These are phyloP conservation scores for Melanogaster broomeanus DNA, from an alignment of 768 basidiomycete genomes.

Conservation along the genomic window DNA sequence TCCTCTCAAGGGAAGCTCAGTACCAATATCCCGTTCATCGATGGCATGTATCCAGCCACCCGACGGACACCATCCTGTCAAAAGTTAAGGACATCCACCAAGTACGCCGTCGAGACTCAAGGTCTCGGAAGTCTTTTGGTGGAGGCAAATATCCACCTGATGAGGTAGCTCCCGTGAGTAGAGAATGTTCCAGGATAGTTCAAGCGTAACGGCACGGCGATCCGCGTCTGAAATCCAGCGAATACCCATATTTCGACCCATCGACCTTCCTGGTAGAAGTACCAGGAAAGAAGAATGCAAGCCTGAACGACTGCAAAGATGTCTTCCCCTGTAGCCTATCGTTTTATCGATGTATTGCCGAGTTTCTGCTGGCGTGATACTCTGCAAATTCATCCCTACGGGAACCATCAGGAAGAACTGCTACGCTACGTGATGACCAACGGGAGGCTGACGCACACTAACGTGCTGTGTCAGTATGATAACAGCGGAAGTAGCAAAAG, in stretches of 20 bases:
- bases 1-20: conserved; percentile 75
- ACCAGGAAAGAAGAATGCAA: conserved; percentile 85
- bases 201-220: conserved; percentile 76
- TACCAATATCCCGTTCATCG: conserved; percentile 82
- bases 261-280: conserved; percentile 86
- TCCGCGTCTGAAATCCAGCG: conserved; percentile 81
- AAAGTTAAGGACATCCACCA: conserved; percentile 94
- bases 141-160: conserved; percentile 80
- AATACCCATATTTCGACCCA: conserved; percentile 94
- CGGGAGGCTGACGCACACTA: conserved; percentile 84
- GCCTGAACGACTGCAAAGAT: conserved; percentile 89
- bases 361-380: conserved; percentile 85
- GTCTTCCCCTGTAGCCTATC: conserved; percentile 86
- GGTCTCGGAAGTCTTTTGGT: conserved; percentile 71
- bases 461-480: conserved; percentile 7
- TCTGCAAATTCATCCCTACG: conserved; percentile 86
- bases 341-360: conserved; percentile 85
- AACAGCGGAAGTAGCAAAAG: neutral
- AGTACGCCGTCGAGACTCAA: conserved; percentile 77
- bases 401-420: conserved; percentile 70
- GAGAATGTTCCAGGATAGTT: conserved; percentile 88
- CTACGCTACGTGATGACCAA: conserved; percentile 72
- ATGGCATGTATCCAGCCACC: conserved; percentile 88
- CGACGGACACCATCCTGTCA: conserved; percentile 76
- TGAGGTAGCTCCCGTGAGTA: conserved; percentile 62